Conservation (phyloP, 441 rosid genomes). For the Erodium moschatum region DNA sequence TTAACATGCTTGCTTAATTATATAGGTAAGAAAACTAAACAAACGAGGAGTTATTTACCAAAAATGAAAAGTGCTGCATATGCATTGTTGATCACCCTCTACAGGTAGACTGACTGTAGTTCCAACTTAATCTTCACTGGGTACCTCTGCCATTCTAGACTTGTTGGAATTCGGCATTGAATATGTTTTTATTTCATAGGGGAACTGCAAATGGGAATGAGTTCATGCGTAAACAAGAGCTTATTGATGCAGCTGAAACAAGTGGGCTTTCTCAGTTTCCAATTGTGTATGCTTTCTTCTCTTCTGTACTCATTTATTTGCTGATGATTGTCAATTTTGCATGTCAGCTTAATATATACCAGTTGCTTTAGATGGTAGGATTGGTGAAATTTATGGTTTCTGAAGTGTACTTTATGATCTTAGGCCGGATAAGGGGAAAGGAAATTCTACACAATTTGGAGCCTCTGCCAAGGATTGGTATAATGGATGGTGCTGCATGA, state of each 20-base stretch:
- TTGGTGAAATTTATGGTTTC: conserved; percentile 16
- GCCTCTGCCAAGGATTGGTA: conserved; percentile 77
- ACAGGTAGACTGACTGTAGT: conserved; percentile 40
- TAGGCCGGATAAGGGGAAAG: conserved; percentile 82
- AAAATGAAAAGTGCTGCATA: conserved; percentile 76
- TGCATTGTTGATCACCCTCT: conserved; percentile 64
- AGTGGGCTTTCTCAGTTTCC: conserved; percentile 79
- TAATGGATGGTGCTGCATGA: conserved; percentile 93
- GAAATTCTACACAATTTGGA: conserved; percentile 57
- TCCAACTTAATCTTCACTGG: neutral
- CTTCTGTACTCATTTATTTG: conserved; percentile 9
- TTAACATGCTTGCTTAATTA: conserved; percentile 5
- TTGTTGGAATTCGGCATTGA: conserved; percentile 15
- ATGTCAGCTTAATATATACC: neutral
- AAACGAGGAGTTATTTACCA: conserved; percentile 50
- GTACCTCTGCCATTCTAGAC: neutral
- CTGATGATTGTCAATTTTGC: neutral
- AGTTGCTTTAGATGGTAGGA: conserved; percentile 1
- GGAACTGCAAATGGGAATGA: conserved; percentile 52
- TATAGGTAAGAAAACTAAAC: conserved; percentile 46
- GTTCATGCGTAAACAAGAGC: conserved; percentile 74
- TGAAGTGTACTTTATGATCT: conserved; percentile 15
- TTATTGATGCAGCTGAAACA: conserved; percentile 84
- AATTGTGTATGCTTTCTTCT: conserved; percentile 40
- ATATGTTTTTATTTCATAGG: conserved; percentile 31